Percentiles rank a stretch among this genome's conserved stretches.
These are phyloP conservation scores for Alternaria postmessia DNA, from an alignment of 2,329 filamentous ascomycete genomes.

Conservation along the genomic window DNA sequence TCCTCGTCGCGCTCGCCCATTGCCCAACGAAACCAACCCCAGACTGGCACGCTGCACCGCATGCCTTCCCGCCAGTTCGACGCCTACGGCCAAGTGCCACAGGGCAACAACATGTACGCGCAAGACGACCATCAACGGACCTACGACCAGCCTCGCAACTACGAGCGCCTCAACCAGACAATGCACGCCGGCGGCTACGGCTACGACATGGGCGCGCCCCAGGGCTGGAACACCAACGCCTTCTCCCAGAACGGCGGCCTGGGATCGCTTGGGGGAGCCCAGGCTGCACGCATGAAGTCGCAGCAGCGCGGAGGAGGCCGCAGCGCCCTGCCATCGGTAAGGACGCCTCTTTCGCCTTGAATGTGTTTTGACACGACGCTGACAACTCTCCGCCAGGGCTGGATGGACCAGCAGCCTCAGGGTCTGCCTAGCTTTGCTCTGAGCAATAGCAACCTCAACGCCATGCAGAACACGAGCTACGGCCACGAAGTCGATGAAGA, in stretches of 20 bases:
- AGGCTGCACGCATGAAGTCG: conserved; percentile 64
- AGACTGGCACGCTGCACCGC: conserved; percentile 68
- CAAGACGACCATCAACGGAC: conserved; percentile 69
- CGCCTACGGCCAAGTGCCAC: conserved; percentile 70
- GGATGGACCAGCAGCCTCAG: conserved; percentile 63
- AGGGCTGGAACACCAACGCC: conserved; percentile 81
- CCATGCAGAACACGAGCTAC: conserved; percentile 54
- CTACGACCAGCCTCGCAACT: conserved; percentile 61
- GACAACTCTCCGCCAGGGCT: conserved; percentile 58
- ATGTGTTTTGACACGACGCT: neutral
- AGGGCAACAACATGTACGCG: conserved; percentile 70
- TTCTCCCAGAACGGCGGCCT: conserved; percentile 73
- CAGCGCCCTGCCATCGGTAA: conserved; percentile 75
- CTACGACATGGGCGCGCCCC: conserved; percentile 74
- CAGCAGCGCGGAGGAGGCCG: conserved; percentile 59
- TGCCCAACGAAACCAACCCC: conserved; percentile 70
- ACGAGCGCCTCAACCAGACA: conserved; percentile 67
- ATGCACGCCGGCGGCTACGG: conserved; percentile 68
- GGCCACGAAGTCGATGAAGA: conserved; percentile 74
- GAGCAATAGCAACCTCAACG: conserved; percentile 44
- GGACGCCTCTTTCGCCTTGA: conserved; percentile 33
- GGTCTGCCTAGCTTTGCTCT: conserved; percentile 53
- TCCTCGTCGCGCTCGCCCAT: conserved; percentile 73
- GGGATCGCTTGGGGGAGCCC: conserved; percentile 63
- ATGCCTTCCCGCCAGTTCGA: conserved; percentile 83